Evolutionary conservation across 495 filamentous ascomycete genomes (phyloP).

Genomic region (Pseudevernia furfuracea): DNA sequence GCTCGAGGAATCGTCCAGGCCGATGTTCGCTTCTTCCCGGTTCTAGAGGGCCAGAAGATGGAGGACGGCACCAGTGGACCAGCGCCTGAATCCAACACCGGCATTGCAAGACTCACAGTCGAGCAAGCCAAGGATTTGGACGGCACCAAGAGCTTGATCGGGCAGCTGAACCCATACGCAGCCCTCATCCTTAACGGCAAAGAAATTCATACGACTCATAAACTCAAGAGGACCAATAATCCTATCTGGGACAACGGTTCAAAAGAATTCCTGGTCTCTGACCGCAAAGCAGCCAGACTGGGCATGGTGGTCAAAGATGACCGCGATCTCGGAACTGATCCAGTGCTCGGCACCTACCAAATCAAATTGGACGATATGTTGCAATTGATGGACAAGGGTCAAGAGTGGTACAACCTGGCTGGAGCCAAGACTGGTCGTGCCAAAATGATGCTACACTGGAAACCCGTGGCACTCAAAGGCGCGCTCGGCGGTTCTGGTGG

Average conservation of each 20-base stretch:
- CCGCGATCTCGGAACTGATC: slow-evolving; percentile 73
- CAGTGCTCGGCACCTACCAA: slow-evolving; percentile 80
- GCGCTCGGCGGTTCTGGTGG: slow-evolving; percentile 68
- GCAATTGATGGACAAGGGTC: slow-evolving; percentile 81
- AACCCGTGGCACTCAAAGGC: slow-evolving; percentile 80
- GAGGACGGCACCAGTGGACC: slow-evolving; percentile 72
- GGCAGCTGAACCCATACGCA: slow-evolving; percentile 84
- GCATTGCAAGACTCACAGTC: slow-evolving; percentile 85
- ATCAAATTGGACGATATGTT: slow-evolving; percentile 92
- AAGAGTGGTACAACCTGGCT: slow-evolving; percentile 90
- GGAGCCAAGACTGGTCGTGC: slow-evolving; percentile 75
- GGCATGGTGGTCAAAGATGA: slow-evolving; percentile 94
- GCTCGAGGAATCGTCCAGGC: slow-evolving; percentile 67
- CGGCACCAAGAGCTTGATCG: slow-evolving; percentile 78
- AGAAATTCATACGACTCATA: slow-evolving; percentile 75
- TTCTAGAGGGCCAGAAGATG: slow-evolving; percentile 62
- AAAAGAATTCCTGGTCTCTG: slow-evolving; percentile 89
- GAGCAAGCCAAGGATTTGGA: slow-evolving; percentile 96
- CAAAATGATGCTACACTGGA: slow-evolving; percentile 88
- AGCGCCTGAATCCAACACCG: slow-evolving; percentile 80
- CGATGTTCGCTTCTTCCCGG: slow-evolving; percentile 93
- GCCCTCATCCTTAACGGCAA: slow-evolving; percentile 81
- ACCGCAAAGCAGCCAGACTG: slow-evolving; percentile 79
- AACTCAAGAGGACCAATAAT: slow-evolving; percentile 91
- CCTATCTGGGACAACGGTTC: slow-evolving; percentile 85